phyloP scores from a whole-genome alignment of 2,329 filamentous ascomycete species.

The Aspergillus spinulosporus region DNA sequence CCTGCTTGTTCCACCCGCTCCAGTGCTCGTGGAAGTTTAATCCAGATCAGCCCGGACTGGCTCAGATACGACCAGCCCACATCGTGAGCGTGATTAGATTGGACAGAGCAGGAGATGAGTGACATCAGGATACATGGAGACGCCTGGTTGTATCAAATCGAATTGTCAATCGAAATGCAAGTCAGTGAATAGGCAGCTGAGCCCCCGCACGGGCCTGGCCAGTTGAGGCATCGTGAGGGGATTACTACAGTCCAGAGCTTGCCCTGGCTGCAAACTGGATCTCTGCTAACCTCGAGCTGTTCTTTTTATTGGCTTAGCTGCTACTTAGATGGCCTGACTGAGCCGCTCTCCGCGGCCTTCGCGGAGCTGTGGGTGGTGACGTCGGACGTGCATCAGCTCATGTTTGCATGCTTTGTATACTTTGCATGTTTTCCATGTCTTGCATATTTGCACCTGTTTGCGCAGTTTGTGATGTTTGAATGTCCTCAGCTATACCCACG shows the following conservation, averaged over 20 bases:
- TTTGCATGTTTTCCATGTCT: not conserved
- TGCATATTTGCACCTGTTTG: not conserved
- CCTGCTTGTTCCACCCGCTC: not conserved
- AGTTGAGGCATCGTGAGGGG: not conserved
- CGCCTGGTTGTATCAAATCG: constrained; percentile 4
- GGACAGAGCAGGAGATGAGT: not conserved
- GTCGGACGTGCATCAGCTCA: not conserved
- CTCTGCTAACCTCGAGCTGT: not conserved
- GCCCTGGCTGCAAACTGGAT: not conserved
- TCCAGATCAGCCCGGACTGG: constrained; percentile 1
- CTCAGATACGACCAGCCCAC: constrained; percentile 4
- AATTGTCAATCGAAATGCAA: constrained; percentile 12
- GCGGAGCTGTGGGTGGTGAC: not conserved
- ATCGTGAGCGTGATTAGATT: constrained; percentile 1
- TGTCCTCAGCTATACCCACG: too few species aligned
- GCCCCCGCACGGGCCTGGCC: constrained; percentile 8
- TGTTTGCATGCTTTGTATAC: not conserved
- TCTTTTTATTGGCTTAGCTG: not conserved
- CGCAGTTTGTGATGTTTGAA: not conserved
- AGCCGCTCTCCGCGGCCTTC: not conserved
- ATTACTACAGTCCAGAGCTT: not conserved
- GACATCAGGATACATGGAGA: constrained; percentile 15
- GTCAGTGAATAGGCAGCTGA: constrained; percentile 6
- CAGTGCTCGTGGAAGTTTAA: not conserved
- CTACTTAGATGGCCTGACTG: not conserved